These are phyloP conservation scores for Nannochloris sp. DNA, from an alignment of 139 green algal species.

Conservation along the genomic window DNA sequence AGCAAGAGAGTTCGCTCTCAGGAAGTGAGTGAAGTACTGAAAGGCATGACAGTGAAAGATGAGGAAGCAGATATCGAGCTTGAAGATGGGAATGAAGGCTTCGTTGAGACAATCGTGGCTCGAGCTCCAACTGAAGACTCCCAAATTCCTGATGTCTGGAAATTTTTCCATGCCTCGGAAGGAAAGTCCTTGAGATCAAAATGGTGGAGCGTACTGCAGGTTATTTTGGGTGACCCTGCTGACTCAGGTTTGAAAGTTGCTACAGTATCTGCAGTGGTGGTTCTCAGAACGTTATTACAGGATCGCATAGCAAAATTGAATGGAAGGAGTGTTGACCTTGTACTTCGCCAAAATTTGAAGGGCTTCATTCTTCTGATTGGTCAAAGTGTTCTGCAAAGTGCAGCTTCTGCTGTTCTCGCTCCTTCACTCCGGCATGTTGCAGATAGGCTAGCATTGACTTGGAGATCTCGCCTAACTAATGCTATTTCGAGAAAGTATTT, in stretches of 20 bases:
- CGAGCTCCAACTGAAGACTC: neutral
- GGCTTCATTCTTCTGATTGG: constrained; percentile 34
- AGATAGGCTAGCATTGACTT: constrained; percentile 53
- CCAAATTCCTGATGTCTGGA: neutral
- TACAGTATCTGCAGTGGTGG: constrained; percentile 36
- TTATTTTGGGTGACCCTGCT: constrained; percentile 26
- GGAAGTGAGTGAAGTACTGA: constrained; percentile 17
- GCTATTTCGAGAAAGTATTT: constrained; percentile 46
- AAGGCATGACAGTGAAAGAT: constrained; percentile 13
- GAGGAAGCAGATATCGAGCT: constrained; percentile 14
- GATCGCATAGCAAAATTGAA: constrained; percentile 65
- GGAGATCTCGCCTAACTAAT: constrained; percentile 46
- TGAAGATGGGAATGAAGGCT: constrained; percentile 26
- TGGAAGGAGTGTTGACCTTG: constrained; percentile 53
- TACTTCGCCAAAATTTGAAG: constrained; percentile 52
- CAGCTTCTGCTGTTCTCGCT: constrained; percentile 53
- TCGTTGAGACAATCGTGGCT: constrained; percentile 22
- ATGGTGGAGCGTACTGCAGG: constrained; percentile 17
- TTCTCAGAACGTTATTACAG: constrained; percentile 50
- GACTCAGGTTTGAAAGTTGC: constrained; percentile 12
- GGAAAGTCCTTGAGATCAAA: neutral
- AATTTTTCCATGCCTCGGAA: constrained; percentile 10
- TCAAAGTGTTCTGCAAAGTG: constrained; percentile 38
- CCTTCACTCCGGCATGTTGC: constrained; percentile 51
- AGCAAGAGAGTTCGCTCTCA: neutral